Evolutionary conservation across 1,284 basidiomycete genomes (phyloP).

Genomic region (Kalmanozyma brasiliensis): DNA sequence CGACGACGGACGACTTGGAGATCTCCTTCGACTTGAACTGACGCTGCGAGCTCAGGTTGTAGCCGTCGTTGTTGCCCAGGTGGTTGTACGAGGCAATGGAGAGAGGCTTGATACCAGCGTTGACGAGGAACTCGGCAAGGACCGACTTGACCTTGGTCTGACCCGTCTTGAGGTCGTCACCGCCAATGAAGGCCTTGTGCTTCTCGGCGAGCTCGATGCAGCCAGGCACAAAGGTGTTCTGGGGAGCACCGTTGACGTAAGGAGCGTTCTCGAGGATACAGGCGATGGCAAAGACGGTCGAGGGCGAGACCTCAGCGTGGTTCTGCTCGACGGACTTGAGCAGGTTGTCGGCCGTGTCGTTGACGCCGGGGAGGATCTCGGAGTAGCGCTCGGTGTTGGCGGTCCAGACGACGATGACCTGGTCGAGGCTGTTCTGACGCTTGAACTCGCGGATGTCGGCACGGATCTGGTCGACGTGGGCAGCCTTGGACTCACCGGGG

Average conservation of each 20-base stretch:
- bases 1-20: constrained; percentile 90
- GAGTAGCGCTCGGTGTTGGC: constrained; percentile 99
- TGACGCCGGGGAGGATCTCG: constrained; percentile 91
- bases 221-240: constrained; percentile 99
- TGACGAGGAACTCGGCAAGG: constrained; percentile 96
- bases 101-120: constrained; percentile 97
- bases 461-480: constrained; percentile 90
- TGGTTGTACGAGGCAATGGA: constrained; percentile 98
- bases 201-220: constrained; percentile 91
- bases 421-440: constrained; percentile 80
- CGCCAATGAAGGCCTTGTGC: constrained; percentile 90
- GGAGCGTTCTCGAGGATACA: constrained; percentile 93
- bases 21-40: constrained; percentile 97
- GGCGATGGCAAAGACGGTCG: constrained; percentile 93
- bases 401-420: constrained; percentile 91
- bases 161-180: constrained; percentile 89
- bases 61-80: constrained; percentile 96
- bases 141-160: constrained; percentile 78
- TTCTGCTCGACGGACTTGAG: constrained; percentile 83
- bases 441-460: constrained; percentile 95
- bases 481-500: constrained; percentile 84
- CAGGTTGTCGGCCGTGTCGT: constrained; percentile 91
- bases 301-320: constrained; percentile 92
- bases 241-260: constrained; percentile 97
- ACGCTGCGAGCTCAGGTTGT: constrained; percentile 86